These are phyloP conservation scores for Rhinocladiella mackenziei DNA, from an alignment of 2,329 filamentous ascomycete species.

Conservation along the genomic window DNA sequence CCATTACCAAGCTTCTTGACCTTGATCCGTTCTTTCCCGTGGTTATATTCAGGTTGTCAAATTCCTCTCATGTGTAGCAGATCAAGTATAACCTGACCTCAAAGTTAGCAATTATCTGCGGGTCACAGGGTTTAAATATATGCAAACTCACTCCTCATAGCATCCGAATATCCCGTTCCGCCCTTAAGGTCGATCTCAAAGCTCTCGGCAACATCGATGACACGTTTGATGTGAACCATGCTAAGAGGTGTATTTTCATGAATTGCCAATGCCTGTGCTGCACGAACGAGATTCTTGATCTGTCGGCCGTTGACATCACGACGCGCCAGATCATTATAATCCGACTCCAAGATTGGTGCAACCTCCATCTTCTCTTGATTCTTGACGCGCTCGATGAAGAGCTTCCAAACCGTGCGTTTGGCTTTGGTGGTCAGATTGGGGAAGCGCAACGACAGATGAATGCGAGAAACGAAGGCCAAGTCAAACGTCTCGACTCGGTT, in stretches of 20 bases:
- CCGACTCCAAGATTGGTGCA: constrained; percentile 42
- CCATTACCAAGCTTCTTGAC: too few species aligned
- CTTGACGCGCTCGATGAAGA: constrained; percentile 72
- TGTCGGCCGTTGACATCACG: constrained; percentile 67
- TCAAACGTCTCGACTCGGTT: constrained; percentile 85
- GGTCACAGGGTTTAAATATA: too few species aligned
- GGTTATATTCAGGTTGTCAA: too few species aligned
- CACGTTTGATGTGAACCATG: constrained; percentile 75
- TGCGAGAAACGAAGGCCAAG: constrained; percentile 78
- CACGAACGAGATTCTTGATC: constrained; percentile 86
- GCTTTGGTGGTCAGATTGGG: constrained; percentile 68
- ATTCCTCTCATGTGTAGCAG: too few species aligned
- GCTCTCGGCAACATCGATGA: constrained; percentile 76
- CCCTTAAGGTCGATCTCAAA: constrained; percentile 83
- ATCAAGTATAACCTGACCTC: too few species aligned
- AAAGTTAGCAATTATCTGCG: too few species aligned
- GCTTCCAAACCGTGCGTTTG: constrained; percentile 74
- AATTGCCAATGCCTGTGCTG: constrained; percentile 75
- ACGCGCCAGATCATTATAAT: constrained; percentile 55
- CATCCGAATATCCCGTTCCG: constrained; percentile 73
- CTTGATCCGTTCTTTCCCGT: too few species aligned
- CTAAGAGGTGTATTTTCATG: constrained; percentile 67
- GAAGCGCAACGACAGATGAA: constrained; percentile 76
- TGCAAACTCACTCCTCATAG: constrained; percentile 75
- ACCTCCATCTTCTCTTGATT: constrained; percentile 58